phyloP scores from a whole-genome alignment of 768 basidiomycete species.

The Cytidiella melzeri region DNA sequence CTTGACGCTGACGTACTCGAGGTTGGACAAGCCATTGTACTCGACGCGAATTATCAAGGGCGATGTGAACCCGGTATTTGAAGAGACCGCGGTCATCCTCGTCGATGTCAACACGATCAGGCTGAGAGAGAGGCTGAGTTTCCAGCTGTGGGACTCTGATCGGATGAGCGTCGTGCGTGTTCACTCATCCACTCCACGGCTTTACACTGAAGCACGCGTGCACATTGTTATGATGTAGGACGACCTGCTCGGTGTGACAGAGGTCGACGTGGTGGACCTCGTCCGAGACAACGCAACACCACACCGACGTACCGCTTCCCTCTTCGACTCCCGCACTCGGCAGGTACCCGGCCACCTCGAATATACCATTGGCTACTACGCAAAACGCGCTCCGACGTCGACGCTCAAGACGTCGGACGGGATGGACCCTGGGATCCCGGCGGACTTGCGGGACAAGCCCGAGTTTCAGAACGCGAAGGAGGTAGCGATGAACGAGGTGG shows the following conservation, averaged over 20 bases:
- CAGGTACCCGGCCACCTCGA: constrained; percentile 32
- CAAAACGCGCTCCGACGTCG: constrained; percentile 32
- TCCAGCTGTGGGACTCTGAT: constrained; percentile 75
- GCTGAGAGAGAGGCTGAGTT: constrained; percentile 53
- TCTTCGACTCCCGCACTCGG: constrained; percentile 24
- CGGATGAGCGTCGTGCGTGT: constrained; percentile 24
- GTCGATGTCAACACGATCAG: constrained; percentile 62
- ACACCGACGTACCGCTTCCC: constrained; percentile 18
- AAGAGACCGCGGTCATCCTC: constrained; percentile 59
- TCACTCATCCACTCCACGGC: background rate
- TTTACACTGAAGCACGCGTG: constrained; percentile 1
- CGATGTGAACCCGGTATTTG: constrained; percentile 60
- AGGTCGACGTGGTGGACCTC: constrained; percentile 30
- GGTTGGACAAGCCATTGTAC: constrained; percentile 59
- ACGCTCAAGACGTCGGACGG: constrained; percentile 25
- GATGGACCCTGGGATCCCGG: constrained; percentile 30
- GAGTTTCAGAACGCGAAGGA: constrained; percentile 50
- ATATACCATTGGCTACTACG: constrained; percentile 49
- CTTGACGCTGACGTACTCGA: constrained; percentile 60
- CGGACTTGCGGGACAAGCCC: constrained; percentile 31
- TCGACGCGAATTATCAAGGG: constrained; percentile 62
- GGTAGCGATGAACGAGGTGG: constrained; percentile 38
- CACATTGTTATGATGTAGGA: constrained; percentile 29
- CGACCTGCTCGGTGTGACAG: constrained; percentile 44
- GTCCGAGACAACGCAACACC: constrained; percentile 23